These are phyloP conservation scores for Aspergillus candidus DNA, from an alignment of 2,329 filamentous ascomycete genomes.

Conservation along the genomic window DNA sequence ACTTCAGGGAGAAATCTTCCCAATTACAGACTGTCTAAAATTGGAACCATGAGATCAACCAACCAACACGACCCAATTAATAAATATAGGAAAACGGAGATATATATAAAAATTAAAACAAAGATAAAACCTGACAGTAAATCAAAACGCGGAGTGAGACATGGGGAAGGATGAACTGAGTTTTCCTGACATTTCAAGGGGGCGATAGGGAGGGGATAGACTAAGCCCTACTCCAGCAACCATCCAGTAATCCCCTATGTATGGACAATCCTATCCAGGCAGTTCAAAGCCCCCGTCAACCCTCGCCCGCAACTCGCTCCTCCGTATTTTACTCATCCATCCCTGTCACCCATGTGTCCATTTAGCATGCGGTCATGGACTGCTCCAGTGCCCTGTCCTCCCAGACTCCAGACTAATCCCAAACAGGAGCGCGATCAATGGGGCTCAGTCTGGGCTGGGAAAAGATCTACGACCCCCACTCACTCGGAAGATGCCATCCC, in stretches of 20 bases:
- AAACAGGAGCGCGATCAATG: neutral
- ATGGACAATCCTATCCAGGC: neutral
- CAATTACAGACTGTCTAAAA: no score
- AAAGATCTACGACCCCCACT: slow-evolving; percentile 5
- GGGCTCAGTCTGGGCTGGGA: neutral
- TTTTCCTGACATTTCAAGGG: neutral
- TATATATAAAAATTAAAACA: no score
- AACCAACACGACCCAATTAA: no score
- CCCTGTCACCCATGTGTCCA: slow-evolving; percentile 9
- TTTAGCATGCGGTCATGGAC: no score
- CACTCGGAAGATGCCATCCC: neutral
- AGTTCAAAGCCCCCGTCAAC: no score
- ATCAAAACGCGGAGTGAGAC: neutral
- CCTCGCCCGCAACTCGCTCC: no score
- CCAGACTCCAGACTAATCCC: neutral
- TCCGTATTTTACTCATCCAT: no score
- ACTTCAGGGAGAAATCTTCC: no score
- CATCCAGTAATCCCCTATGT: neutral
- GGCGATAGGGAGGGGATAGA: neutral
- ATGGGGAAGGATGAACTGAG: no score
- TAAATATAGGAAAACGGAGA: no score
- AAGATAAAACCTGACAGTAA: neutral
- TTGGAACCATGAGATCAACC: no score
- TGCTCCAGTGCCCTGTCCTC: neutral
- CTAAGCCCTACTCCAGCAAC: slow-evolving; percentile 5